Base-by-base conservation (phyloP, 108 stramenopile species). In the Skeletonema grethae region DNA sequence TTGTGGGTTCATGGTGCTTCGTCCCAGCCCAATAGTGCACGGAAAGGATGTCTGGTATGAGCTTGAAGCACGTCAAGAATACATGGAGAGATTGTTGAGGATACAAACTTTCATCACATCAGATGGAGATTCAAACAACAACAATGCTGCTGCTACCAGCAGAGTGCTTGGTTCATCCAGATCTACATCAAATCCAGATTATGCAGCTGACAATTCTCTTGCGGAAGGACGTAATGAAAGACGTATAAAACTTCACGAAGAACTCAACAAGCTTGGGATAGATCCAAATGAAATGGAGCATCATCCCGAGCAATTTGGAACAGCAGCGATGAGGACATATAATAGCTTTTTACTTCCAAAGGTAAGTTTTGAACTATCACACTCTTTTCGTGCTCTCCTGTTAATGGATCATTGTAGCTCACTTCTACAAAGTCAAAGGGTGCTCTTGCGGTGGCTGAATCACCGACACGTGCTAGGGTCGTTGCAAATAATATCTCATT, bases 1-100 rank as follows among this genome's bases (percentile, higher is more conserved):
- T 30, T 87, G 76, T 71, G 95, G 95, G 6, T 96, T 93, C 72
- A n/a, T 35, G 11, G 84, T 91, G 16, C 72, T 65, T 28, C 72
- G 87, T 7, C 75, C 87, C 8, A 85, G 85, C 62, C 75, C 79
- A 7, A 87, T 94, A 39, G 84, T 89, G 34, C 95, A 94, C 66
- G 93, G 93, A 11, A 41, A 84, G 65, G 92, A 94, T 28, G 39
- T 80, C 4, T 95, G 93, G 95, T 93, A 88, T 61, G 92, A 96
- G 32, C 72, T 93, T 71, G 79, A 84, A 64, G 63, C 41, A 30
- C 36, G 63, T 29, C 63, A 29, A 15, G 63, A 64, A 6, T 25
- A 30, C 39, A 3, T 57, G 12, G 67, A 68, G 38, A 57, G 67
- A 35, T 11, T 24, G 68, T 18, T 69, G 34, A 38, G 25, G 60